These are phyloP conservation scores for Lophium mytilinum DNA, from an alignment of 495 filamentous ascomycete species.

Conservation along the genomic window DNA sequence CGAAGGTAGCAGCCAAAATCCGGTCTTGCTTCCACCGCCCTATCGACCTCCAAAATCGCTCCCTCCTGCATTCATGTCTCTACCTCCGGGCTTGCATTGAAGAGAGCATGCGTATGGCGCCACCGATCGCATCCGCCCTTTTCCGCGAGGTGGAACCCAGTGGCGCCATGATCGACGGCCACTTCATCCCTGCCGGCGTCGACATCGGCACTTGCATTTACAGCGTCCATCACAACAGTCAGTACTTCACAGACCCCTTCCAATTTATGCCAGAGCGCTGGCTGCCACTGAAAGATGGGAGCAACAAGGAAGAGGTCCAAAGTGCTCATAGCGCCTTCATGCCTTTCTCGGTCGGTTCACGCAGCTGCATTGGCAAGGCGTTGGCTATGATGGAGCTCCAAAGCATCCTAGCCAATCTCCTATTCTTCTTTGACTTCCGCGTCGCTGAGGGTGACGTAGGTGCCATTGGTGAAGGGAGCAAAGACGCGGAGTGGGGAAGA, in stretches of 20 bases:
- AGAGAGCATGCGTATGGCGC: conserved; percentile 58
- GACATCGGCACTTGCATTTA: conserved; percentile 27
- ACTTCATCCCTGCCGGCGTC: conserved; percentile 20
- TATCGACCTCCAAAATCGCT: conserved; percentile 39
- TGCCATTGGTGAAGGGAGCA: conserved; percentile 30
- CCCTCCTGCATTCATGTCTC: conserved; percentile 36
- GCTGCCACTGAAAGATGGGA: neutral
- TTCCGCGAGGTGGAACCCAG: conserved; percentile 47
- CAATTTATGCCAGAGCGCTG: conserved; percentile 27
- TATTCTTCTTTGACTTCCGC: conserved; percentile 6
- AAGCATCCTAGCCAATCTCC: neutral
- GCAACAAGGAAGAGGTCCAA: neutral
- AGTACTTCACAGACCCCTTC: conserved; percentile 22
- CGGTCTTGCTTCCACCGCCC: conserved; percentile 42
- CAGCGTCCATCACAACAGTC: conserved; percentile 28
- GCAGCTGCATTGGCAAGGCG: conserved; percentile 4
- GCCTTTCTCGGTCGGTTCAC: conserved; percentile 9
- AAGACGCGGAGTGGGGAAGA: neutral
- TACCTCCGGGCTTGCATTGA: conserved; percentile 55
- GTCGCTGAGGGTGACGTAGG: neutral
- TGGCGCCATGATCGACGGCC: conserved; percentile 20
- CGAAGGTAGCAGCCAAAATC: conserved; percentile 42
- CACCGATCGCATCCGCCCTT: conserved; percentile 50
- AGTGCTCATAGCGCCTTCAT: neutral
- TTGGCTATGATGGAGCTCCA: conserved; percentile 7